Base-by-base conservation (phyloP, 306 rosid species). In the Rosa multiflora region DNA sequence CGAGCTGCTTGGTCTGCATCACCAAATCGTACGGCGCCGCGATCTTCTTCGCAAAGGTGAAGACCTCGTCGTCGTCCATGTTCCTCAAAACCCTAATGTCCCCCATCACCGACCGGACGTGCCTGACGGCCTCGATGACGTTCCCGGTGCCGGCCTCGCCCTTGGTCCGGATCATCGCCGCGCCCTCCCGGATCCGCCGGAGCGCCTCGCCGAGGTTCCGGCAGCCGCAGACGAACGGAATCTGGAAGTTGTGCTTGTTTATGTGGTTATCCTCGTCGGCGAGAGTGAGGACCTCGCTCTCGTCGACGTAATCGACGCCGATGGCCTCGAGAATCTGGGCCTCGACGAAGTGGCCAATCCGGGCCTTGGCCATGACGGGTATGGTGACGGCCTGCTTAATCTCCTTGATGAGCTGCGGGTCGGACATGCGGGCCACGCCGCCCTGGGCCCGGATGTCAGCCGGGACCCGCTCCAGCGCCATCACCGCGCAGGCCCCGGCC, bases 361-460 rank as follows among this genome's bases (percentile, higher is more conserved):
- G 90, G n/a, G 94, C 98, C 76, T 93, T 93, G 4, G 98, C 98
- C 98, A 93, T 93, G 11, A 93, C 97, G 2, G 98, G 98, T 18
- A 93, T 93, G 5, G 98, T 93, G 4, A 93, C 98, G 10, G 94
- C 97, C 20, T 58, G 93, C 73, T 93, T 93, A 80, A 93, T 93
- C 52, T 93, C 98, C 40, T 91, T 93, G 63, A 93, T 93, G 15
- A 93, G 86, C 21, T 93, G 98, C 0, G 97, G 98, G 88, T 93
- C 98, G 51, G 87, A 83, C 98, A 93, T 93, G 0, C 97, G 90
- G 12, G 98, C 98, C 2, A 93, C 98, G 18, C 98, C 97, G 37
- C 94, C 98, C 40, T 93, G 94, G 26, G 97, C 89, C 0, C 98
- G 80, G 85, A 93, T 93, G 49, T 93, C 98, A 0, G 98, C 98